These are phyloP conservation scores for Imleria badia DNA, from an alignment of 768 basidiomycete genomes.

Conservation along the genomic window DNA sequence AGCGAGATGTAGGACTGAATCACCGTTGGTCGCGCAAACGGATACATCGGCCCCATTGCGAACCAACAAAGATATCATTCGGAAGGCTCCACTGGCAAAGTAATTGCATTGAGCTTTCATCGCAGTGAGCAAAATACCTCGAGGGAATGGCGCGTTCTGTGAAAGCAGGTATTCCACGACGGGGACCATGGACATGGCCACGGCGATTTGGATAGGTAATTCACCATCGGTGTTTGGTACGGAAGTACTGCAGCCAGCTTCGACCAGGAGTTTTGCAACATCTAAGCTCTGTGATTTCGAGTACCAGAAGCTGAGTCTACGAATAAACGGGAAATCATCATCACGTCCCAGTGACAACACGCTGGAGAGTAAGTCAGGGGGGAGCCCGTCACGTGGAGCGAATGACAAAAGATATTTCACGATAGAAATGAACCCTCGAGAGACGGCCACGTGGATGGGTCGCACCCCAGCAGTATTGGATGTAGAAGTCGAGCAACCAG, in stretches of 20 bases:
- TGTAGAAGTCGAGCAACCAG: not conserved
- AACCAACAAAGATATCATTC: not conserved
- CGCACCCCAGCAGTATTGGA: not conserved
- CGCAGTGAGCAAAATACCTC: not conserved
- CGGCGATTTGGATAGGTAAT: not conserved
- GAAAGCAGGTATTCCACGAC: not conserved
- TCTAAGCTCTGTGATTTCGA: too few relatives aligned
- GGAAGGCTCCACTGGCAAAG: too few relatives aligned
- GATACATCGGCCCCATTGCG: not conserved
- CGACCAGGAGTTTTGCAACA: not conserved
- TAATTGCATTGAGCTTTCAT: rapidly evolving
- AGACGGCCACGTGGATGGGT: not conserved
- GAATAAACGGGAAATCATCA: too few relatives aligned
- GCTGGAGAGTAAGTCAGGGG: not conserved
- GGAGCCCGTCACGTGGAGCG: too few relatives aligned
- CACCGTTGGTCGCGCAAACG: not conserved
- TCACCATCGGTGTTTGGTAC: not conserved
- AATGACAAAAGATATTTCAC: not conserved
- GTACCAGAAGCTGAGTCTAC: too few relatives aligned
- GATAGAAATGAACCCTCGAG: not conserved
- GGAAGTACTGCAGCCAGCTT: not conserved
- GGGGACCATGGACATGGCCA: too few relatives aligned
- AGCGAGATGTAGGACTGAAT: not conserved
- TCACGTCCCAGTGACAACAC: too few relatives aligned
- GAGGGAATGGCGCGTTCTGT: not conserved